A percentile compares a stretch with the other conserved stretches of the same genome.
Evolutionary conservation across 2,329 filamentous ascomycete genomes (phyloP).

Genomic region (Fusarium tanahbumbuense): DNA sequence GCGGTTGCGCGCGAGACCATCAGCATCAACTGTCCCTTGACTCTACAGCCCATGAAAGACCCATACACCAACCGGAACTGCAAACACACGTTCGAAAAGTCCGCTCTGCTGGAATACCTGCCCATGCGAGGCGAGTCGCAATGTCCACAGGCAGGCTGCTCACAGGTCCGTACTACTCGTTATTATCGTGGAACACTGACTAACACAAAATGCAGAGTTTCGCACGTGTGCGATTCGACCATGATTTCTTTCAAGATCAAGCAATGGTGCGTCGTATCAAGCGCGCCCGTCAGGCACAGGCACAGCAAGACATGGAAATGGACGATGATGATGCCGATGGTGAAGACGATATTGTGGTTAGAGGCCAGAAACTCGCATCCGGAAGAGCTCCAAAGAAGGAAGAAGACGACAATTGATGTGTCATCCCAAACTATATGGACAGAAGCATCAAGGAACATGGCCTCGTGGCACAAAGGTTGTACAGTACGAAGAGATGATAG

Average conservation of each 20-base stretch:
- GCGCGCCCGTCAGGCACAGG: conserved; percentile 60
- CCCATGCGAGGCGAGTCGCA: conserved; percentile 57
- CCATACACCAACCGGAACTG: conserved; percentile 76
- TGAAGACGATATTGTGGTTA: conserved; percentile 45
- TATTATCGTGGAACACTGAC: neutral
- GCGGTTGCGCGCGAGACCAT: conserved; percentile 72
- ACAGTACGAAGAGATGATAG: conserved; percentile 25
- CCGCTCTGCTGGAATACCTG: conserved; percentile 69
- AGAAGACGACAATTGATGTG: neutral
- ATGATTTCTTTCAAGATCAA: conserved; percentile 68
- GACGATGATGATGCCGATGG: conserved; percentile 45
- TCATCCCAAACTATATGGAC: neutral
- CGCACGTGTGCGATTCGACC: conserved; percentile 49
- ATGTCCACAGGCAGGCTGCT: conserved; percentile 76
- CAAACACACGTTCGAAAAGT: conserved; percentile 78
- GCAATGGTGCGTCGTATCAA: conserved; percentile 68
- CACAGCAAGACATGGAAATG: conserved; percentile 55
- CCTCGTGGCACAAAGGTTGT: conserved; percentile 10
- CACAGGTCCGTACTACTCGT: conserved; percentile 57
- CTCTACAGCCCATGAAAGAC: conserved; percentile 71
- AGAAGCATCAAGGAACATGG: neutral
- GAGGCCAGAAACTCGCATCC: conserved; percentile 38
- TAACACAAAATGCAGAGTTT: conserved; percentile 56
- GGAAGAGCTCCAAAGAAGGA: conserved; percentile 44
- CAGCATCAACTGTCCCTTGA: conserved; percentile 77